A percentile compares a stretch with the other conserved stretches of the same genome.
Evolutionary conservation across 1,139 yeast species (phyloP).

Genomic region (Geotrichum macrosporum): DNA sequence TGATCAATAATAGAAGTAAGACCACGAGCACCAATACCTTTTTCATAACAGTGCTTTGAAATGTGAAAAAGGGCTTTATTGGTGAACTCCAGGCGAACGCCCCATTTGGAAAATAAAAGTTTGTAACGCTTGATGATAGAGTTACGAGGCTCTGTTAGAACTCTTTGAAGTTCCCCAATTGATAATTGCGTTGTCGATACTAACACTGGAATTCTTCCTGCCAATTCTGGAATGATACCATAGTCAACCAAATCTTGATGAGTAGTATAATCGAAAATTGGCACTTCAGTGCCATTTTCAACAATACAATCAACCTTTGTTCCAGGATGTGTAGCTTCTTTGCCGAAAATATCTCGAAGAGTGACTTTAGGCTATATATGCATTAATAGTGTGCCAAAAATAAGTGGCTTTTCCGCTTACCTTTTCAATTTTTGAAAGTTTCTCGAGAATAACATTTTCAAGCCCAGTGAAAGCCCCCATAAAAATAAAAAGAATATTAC

Average conservation of each 20-base stretch:
- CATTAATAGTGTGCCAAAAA: slow-evolving; percentile 16
- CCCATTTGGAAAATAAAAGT: slow-evolving; percentile 48
- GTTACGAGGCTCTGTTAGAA: slow-evolving; percentile 50
- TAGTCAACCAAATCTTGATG: slow-evolving; percentile 47
- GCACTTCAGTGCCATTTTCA: slow-evolving; percentile 37
- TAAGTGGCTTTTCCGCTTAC: slow-evolving; percentile 6
- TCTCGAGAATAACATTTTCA: slow-evolving; percentile 42
- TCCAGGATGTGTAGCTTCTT: slow-evolving; percentile 23
- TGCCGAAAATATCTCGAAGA: slow-evolving; percentile 15
- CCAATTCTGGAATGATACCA: slow-evolving; percentile 52
- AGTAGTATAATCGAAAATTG: slow-evolving; percentile 44
- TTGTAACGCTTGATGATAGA: slow-evolving; percentile 48
- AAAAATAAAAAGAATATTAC: slow-evolving; percentile 48
- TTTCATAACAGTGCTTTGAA: slow-evolving; percentile 43
- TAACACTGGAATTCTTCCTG: slow-evolving; percentile 52
- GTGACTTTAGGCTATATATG: slow-evolving; percentile 22
- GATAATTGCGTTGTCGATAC: slow-evolving; percentile 46
- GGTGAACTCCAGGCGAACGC: slow-evolving; percentile 46
- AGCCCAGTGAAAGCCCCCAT: slow-evolving; percentile 58
- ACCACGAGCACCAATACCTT: slow-evolving; percentile 57
- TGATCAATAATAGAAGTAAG: slow-evolving; percentile 49
- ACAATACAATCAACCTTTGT: slow-evolving; percentile 24
- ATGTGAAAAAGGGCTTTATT: slow-evolving; percentile 44
- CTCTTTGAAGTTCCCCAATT: slow-evolving; percentile 43
- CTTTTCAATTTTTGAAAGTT: slow-evolving; percentile 16